A percentile compares a stretch with the other conserved stretches of the same genome.
phyloP scores from a whole-genome alignment of 208 protist species.

The Acanthamoeba sp. region DNA sequence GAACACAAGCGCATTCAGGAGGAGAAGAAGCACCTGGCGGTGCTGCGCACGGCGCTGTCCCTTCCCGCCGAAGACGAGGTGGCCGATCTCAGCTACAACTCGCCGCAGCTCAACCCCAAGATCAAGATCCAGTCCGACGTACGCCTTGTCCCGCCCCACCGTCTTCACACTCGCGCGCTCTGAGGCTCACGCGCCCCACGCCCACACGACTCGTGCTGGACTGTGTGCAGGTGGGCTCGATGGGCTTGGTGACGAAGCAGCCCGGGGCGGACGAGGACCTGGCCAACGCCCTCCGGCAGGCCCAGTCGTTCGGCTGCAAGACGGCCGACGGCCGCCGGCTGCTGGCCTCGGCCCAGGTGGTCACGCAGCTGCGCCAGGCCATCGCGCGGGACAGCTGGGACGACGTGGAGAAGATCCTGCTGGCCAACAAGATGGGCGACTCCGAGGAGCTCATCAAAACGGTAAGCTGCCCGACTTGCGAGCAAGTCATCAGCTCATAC shows the following conservation, averaged over 20 bases:
- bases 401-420: slow-evolving; percentile 8
- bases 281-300: not conserved
- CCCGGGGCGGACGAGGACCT: not conserved
- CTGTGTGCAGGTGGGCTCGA: not conserved
- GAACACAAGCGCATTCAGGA: slow-evolving; percentile 21
- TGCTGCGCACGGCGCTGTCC: not conserved
- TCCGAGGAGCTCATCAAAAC: slow-evolving; percentile 15
- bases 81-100: not conserved
- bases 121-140: not conserved
- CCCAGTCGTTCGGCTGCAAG: not conserved
- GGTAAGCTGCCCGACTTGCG: not conserved
- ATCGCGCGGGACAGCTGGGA: slow-evolving; percentile 14
- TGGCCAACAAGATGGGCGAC: slow-evolving; percentile 35
- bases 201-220: not conserved
- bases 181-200: too few species aligned
- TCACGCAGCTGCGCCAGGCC: not conserved
- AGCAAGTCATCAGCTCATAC: too few species aligned
- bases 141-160: not conserved
- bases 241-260: not conserved
- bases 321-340: not conserved
- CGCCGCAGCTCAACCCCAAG: slow-evolving; percentile 9
- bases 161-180: not conserved
- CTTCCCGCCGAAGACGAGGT: not conserved
- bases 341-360: not conserved
- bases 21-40: not conserved